phyloP scores from a whole-genome alignment of 148 eudicot species.

The Limonium bicolor region DNA sequence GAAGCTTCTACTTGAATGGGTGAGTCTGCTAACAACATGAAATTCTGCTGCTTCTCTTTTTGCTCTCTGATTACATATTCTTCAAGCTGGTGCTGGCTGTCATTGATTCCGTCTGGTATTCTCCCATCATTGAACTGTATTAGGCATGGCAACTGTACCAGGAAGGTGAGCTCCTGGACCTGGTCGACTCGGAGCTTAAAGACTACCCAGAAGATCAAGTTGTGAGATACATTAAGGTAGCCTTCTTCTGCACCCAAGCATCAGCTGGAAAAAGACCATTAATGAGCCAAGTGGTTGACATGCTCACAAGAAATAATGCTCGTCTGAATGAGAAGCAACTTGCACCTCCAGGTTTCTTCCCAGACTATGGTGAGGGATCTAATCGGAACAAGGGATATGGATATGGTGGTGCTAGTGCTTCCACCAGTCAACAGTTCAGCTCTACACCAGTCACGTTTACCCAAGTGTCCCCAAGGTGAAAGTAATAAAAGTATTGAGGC shows the following conservation, averaged over 20 bases:
- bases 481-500: too few species aligned
- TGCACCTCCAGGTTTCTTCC: constrained; percentile 58
- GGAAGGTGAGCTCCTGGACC: constrained; percentile 53
- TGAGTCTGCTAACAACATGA: not conserved
- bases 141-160: constrained; percentile 83
- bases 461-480: constrained; percentile 56
- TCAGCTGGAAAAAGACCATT: constrained; percentile 61
- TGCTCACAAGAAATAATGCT: constrained; percentile 50
- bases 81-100: not conserved
- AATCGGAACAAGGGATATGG: constrained; percentile 25
- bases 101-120: not conserved
- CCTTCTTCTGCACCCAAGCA: constrained; percentile 85
- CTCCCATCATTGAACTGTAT: not conserved
- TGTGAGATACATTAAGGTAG: constrained; percentile 54
- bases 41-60: not conserved
- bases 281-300: constrained; percentile 80
- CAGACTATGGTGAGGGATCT: constrained; percentile 15
- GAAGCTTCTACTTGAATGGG: constrained; percentile 9
- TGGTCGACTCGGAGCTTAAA: constrained; percentile 59
- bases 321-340: constrained; percentile 58
- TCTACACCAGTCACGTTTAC: constrained; percentile 49
- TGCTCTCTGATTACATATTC: not conserved
- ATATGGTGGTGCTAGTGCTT: too few species aligned
- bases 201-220: constrained; percentile 47
- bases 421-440: constrained; percentile 43